Conservation (phyloP, 805 yeast genomes). For the Ogataea trehalophila region DNA sequence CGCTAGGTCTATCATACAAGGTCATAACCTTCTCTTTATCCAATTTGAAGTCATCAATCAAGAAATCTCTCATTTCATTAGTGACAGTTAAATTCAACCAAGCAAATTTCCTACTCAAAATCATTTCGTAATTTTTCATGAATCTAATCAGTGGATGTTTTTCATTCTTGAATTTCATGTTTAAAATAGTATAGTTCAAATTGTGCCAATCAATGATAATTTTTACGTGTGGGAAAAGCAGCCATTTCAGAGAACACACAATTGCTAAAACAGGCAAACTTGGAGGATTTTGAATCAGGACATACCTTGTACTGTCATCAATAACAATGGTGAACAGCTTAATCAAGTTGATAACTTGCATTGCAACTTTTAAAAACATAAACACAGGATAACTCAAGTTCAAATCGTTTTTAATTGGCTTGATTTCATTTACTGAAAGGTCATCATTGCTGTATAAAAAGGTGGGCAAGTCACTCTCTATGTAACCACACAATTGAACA, state of each 20-base stretch:
- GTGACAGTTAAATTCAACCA: slow-evolving; percentile 80
- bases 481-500: slow-evolving; percentile 84
- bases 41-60: slow-evolving; percentile 53
- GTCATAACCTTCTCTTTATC: slow-evolving; percentile 47
- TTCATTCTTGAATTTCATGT: slow-evolving; percentile 50
- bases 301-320: slow-evolving; percentile 56
- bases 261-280: slow-evolving; percentile 75
- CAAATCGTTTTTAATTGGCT: slow-evolving; percentile 33
- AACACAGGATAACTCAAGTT: slow-evolving; percentile 52
- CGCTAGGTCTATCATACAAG: slow-evolving; percentile 82
- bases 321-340: slow-evolving; percentile 46
- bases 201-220: slow-evolving; percentile 96
- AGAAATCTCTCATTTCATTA: slow-evolving; percentile 57
- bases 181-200: slow-evolving; percentile 77
- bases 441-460: slow-evolving; percentile 47
- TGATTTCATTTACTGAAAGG: slow-evolving; percentile 40
- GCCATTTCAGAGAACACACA: slow-evolving; percentile 46
- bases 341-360: slow-evolving; percentile 48
- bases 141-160: slow-evolving; percentile 59
- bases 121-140: slow-evolving; percentile 58
- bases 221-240: slow-evolving; percentile 44
- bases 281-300: slow-evolving; percentile 90
- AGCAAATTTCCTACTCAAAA: slow-evolving; percentile 56
- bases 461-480: slow-evolving; percentile 50
- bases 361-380: slow-evolving; percentile 52